Base-by-base conservation (phyloP, 192 early-diverging fungal species). In the Umbelopsis isabellina region DNA sequence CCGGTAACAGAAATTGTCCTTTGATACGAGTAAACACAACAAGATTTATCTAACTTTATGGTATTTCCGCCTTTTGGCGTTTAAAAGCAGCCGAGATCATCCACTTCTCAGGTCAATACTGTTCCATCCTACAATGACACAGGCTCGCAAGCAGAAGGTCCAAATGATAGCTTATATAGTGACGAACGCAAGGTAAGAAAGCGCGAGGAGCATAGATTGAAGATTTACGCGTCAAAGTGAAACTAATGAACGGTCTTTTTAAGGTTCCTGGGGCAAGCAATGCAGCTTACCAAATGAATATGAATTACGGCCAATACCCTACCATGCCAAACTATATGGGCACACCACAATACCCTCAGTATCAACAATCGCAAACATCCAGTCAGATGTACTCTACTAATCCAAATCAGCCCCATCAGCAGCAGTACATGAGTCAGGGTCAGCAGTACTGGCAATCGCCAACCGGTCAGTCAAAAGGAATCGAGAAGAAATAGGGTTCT, bases 281-380 rank as follows among this genome's bases (percentile, higher is more conserved):
- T 35, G 5, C 55, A 3, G 55, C 30, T 61, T 61, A 61, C 33
- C 55, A 61, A 61, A 61, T 61, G 55, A 61, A 61, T 15, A 61
- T 61, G 55, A 16, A 25, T 0, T 61, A 61, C 30, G 55, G 55
- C 30, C 55, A 61, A 61, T 61, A 61, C 15, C 55, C 55, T 61
- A 11, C 30, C 30, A 61, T 61, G 30, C 55, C 55, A 61, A 61
- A 61, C 7, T 61, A 61, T 35, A 61, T 61, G 55, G n/a, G 15
- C 0, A 13, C 55, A 61, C 55, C 55, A 35, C 55, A 61, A 25
- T 61, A 61, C 33, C 27, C 55, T 7, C 55, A 61, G 18, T 61
- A 61, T 61, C 55, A 61, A 61, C 30, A 10, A 30, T 61, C 55
- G 21, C 51, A 52, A 61, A 30, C 55, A 35, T 15, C 12, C 11